phyloP scores from a whole-genome alignment of 163 green algal genomes.

The Scenedesmus sp. region DNA sequence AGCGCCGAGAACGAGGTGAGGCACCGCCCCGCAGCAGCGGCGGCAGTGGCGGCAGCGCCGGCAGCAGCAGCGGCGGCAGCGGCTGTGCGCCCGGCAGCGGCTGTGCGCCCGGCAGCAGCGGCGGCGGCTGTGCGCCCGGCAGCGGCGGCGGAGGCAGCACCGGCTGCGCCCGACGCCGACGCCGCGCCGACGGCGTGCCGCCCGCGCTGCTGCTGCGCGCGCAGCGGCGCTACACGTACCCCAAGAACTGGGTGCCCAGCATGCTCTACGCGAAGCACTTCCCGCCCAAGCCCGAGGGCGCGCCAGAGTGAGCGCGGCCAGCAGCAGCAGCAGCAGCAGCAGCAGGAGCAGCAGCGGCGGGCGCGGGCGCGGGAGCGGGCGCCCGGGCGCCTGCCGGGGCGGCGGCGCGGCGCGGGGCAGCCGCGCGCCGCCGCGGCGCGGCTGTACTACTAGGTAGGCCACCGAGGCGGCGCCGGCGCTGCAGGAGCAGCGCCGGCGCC shows the following conservation, averaged over 20 bases:
- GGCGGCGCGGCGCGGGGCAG: no score
- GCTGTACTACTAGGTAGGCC: no score
- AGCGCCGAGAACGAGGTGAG: slow-evolving; percentile 41
- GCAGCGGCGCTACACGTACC: slow-evolving; percentile 36
- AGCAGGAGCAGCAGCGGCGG: slow-evolving; percentile 15
- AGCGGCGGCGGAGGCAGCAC: no score
- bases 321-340: not conserved
- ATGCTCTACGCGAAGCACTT: slow-evolving; percentile 41
- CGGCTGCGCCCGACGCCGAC: no score
- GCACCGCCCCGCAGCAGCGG: not conserved
- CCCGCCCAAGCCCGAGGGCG: slow-evolving; percentile 1
- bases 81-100: no score
- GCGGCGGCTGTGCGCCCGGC: not conserved
- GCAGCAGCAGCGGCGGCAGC: not conserved
- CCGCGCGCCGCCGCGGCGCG: no score
- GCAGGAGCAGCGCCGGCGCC: no score
- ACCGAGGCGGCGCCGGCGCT: no score
- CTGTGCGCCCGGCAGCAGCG: not conserved
- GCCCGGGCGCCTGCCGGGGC: no score
- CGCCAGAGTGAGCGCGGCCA: not conserved
- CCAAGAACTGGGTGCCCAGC: slow-evolving; percentile 35
- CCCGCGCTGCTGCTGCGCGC: not conserved
- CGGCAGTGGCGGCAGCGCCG: not conserved
- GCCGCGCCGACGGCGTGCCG: no score
- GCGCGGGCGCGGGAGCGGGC: no score